Base-by-base conservation (phyloP, 768 basidiomycete genomes). In the Phaeotremella fagi region DNA sequence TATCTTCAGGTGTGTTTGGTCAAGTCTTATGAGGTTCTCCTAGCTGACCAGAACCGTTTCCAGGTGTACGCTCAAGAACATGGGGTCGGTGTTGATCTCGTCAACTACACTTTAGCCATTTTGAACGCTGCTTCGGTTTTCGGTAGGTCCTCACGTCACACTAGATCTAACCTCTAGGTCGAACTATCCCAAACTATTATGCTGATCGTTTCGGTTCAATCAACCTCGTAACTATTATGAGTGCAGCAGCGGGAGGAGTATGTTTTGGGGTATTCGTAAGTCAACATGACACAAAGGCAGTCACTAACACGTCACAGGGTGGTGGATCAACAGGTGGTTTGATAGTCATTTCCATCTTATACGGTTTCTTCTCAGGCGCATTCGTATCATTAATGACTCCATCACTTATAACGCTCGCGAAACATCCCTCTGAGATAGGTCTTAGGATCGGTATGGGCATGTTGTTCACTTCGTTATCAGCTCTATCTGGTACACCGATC, bases 401-500 rank as follows among this genome's bases (percentile, higher is more conserved):
- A 28, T 54, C 63, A 4, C 29, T 70, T 4, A 65, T 70, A 3
- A 52, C 60, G 1, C 41, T 74, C 27, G 64, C 71, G 1, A 55
- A 56, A 18, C 45, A 57, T 47, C 59, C 61, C 52, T 28, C 41
- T 4, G 61, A 68, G 27, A 57, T 74, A 26, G 73, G 73, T 1
- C 47, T 64, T 20, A 49, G 71, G 4, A 57, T 69, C 20, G 68
- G 67, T 1, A 59, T 68, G 44, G 59, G 59, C 9, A 7, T 71
- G 53, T 28, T 72, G 20, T 29, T 58, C 23, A 57, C 63, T 20
- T 60, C 63, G 0, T 23, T 66, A 33, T 52, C 68, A 0, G 71
- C 67, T 0, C 52, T 74, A 16, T 57, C 59, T 35, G 70, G 69
- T 7, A 55, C 69, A 20, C 71, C 73, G 3, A 71, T 72, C 45